These are phyloP conservation scores for Rhizopogon rudus DNA, from an alignment of 768 basidiomycete genomes.

Conservation along the genomic window DNA sequence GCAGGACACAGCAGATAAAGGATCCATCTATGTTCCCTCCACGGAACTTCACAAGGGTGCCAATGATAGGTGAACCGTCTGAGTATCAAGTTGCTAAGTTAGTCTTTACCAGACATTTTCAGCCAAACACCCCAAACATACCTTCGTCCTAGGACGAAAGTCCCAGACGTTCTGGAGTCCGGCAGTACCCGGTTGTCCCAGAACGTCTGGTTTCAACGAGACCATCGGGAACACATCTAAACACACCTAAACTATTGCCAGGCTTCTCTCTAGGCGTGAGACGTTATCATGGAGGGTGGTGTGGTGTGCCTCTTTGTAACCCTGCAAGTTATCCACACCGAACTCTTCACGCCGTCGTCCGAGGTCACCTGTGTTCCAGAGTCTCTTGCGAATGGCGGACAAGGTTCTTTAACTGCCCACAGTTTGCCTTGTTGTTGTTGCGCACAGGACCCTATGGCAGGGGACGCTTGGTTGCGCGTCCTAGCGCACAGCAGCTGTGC, in stretches of 20 bases:
- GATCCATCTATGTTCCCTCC: not conserved
- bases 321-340: not conserved
- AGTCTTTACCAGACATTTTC: too few species aligned
- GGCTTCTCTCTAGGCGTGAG: not conserved
- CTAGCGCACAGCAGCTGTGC: not conserved
- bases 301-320: not conserved
- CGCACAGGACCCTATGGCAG: too few species aligned
- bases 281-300: not conserved
- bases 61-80: not conserved
- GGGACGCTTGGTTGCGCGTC: not conserved
- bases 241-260: not conserved
- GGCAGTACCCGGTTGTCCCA: too few species aligned
- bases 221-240: not conserved
- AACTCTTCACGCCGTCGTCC: not conserved
- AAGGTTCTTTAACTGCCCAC: not conserved
- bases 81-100: too few species aligned
- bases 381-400: not conserved
- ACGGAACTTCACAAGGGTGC: not conserved
- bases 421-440: not conserved
- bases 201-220: too few species aligned
- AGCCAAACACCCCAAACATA: too few species aligned
- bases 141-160: too few species aligned
- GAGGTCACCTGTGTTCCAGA: not conserved
- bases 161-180: too few species aligned
- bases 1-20: not conserved